A percentile compares a stretch with the other conserved stretches of the same genome.
phyloP scores from a whole-genome alignment of 768 basidiomycete genomes.

The Punctularia strigosozonata region DNA sequence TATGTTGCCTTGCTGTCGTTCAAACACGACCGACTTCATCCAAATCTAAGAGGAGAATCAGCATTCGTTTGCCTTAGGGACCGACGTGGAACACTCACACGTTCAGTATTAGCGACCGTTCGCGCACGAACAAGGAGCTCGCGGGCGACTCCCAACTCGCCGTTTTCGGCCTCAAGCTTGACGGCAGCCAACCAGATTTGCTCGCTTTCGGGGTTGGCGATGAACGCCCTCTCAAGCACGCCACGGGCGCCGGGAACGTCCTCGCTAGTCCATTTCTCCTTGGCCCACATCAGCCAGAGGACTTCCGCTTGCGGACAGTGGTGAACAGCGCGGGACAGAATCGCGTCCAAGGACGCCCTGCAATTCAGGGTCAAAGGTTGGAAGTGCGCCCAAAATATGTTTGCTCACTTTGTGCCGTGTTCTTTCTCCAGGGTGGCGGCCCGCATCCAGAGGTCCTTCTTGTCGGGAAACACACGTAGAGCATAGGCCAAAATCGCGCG shows the following conservation, averaged over 20 bases:
- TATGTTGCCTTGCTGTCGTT: constrained; percentile 75
- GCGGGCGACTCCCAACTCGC: constrained; percentile 75
- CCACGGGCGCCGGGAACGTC: constrained; percentile 87
- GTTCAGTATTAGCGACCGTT: constrained; percentile 82
- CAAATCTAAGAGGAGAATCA: constrained; percentile 56
- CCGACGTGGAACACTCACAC: constrained; percentile 58
- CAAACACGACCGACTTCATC: constrained; percentile 98
- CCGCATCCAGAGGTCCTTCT: constrained; percentile 73
- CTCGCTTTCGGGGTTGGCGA: constrained; percentile 93
- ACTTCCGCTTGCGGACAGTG: constrained; percentile 94
- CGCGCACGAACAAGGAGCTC: constrained; percentile 83
- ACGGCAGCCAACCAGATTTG: constrained; percentile 97
- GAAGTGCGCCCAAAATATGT: background rate
- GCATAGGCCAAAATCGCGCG: constrained; percentile 87
- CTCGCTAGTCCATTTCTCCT: constrained; percentile 89
- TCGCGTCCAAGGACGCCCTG: constrained; percentile 71
- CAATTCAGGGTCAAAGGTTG: constrained; percentile 3
- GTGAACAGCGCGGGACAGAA: constrained; percentile 73
- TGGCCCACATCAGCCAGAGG: constrained; percentile 96
- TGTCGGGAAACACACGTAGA: constrained; percentile 82
- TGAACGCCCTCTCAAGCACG: constrained; percentile 82
- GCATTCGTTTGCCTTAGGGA: too few species aligned
- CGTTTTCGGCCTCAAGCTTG: constrained; percentile 94
- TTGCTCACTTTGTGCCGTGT: constrained; percentile 64
- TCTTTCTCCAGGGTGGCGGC: constrained; percentile 91